These are phyloP conservation scores for Teratosphaeria zuluensis DNA, from an alignment of 2,329 filamentous ascomycete genomes.

Conservation along the genomic window DNA sequence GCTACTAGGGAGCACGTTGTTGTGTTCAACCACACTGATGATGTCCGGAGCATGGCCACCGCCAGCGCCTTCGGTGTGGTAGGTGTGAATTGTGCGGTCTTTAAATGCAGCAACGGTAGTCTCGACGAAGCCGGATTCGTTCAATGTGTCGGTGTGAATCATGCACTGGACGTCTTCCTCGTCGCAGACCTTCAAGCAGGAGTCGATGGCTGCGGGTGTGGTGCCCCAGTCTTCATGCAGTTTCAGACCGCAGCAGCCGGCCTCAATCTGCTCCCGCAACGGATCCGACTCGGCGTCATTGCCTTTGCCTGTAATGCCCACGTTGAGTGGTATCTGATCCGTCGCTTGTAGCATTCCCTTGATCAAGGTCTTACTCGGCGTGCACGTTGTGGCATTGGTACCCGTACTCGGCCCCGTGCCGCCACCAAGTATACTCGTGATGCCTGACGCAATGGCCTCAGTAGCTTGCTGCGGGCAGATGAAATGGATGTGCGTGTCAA, in stretches of 20 bases:
- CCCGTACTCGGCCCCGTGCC: constrained; percentile 89
- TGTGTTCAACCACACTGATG: constrained; percentile 81
- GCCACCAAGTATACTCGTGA: constrained; percentile 85
- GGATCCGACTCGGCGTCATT: constrained; percentile 67
- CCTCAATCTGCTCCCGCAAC: constrained; percentile 68
- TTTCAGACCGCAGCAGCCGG: constrained; percentile 84
- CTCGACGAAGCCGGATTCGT: constrained; percentile 95
- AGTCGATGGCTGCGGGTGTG: constrained; percentile 84
- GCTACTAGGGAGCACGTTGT: constrained; percentile 79
- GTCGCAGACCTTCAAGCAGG: constrained; percentile 71
- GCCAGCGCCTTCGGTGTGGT: constrained; percentile 92
- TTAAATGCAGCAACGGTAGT: constrained; percentile 80
- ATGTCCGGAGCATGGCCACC: constrained; percentile 94
- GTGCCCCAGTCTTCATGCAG: constrained; percentile 94
- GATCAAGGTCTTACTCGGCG: constrained; percentile 73
- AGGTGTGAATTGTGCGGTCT: constrained; percentile 83
- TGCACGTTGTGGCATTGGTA: constrained; percentile 87
- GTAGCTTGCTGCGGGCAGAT: constrained; percentile 89
- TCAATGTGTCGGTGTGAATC: constrained; percentile 92
- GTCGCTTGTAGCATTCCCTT: constrained; percentile 82
- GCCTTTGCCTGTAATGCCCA: constrained; percentile 87
- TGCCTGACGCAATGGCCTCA: constrained; percentile 72
- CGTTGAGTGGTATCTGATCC: constrained; percentile 72
- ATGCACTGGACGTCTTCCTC: constrained; percentile 86
- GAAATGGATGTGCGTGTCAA: constrained; percentile 87